These are phyloP conservation scores for Kitagawia praeruptora DNA, from an alignment of 129 eudicot genomes.

Conservation along the genomic window DNA sequence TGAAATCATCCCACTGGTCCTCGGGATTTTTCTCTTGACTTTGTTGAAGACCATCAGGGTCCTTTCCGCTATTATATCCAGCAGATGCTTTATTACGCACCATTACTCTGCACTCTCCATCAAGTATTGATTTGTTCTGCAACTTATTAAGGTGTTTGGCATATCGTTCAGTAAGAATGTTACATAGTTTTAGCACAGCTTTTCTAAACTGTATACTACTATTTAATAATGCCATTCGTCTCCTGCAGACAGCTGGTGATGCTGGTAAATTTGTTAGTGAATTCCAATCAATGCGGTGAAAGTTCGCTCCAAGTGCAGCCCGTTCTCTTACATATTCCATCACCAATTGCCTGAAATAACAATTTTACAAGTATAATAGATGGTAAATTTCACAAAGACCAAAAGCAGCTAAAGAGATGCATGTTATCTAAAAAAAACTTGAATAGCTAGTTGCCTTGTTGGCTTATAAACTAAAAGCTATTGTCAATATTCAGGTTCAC, in stretches of 20 bases:
- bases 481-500: neutral
- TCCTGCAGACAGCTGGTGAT: slow-evolving; percentile 60
- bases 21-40: slow-evolving; percentile 14
- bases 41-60: slow-evolving; percentile 13
- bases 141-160: slow-evolving; percentile 44
- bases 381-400: neutral
- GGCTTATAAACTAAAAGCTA: neutral
- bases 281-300: slow-evolving; percentile 64
- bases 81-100: slow-evolving; percentile 7
- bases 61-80: slow-evolving; percentile 15
- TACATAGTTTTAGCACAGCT: slow-evolving; percentile 65
- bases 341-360: slow-evolving; percentile 57
- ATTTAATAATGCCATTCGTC: slow-evolving; percentile 60
- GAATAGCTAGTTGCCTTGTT: neutral
- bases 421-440: neutral
- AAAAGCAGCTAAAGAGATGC: neutral
- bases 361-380: neutral
- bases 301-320: slow-evolving; percentile 69
- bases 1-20: slow-evolving; percentile 75
- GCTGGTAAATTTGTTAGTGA: slow-evolving; percentile 70
- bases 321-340: slow-evolving; percentile 71
- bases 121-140: slow-evolving; percentile 31
- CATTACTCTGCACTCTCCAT: slow-evolving; percentile 23
- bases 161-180: slow-evolving; percentile 59
- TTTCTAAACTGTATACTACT: slow-evolving; percentile 44